Evolutionary conservation across 164 flowering plant species (phyloP), one percentile per base, ranked within the genome.

Genomic region (Hamamelis virginiana): DNA sequence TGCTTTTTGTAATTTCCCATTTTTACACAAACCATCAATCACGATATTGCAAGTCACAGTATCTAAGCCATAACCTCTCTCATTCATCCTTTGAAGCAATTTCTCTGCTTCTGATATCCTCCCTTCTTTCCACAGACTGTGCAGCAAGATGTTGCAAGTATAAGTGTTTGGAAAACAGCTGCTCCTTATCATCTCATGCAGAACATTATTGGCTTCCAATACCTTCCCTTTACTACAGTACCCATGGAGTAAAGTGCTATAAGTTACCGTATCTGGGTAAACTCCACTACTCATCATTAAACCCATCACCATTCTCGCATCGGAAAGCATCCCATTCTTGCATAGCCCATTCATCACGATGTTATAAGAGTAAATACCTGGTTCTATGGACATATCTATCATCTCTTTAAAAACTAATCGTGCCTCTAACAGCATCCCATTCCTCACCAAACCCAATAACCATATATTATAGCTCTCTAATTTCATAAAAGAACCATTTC

Each of bases 11-110:
- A 95, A 69, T 69, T 89, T 81, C 62, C 90, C 94, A 75, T 56
- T 82, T 61, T 72, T 81, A 75, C 99, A 95, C 9, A 95, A 87
- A 75, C 94, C 93, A 72, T 80, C 80, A 67, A 95, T 83, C 70
- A 95, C 80, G 52, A 86, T 91, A 76, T 95, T 92, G 77, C 98
- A 95, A 53, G 97, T 95, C 69, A 91, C 90, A 47, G 78, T 89
- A 76, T 92, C 91, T 41, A 89, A 67, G n/a, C 67, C 81, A 77
- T 85, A 82, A 22, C 91, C 91, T 83, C 79, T 84, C 76, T 92
- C 93, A 66, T 86, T 91, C 95, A 95, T 92, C 83, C 85, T 91
- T 68, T 85, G 87, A 77, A 95, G 81, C 77, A 95, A 75, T 50
- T 80, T 76, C 76, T 92, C 94, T 62, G 98, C 99, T 74, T 95